A percentile compares a stretch with the other conserved stretches of the same genome.
Evolutionary conservation across 345 rosid species (phyloP).

Genomic region (Physaria fendleri): DNA sequence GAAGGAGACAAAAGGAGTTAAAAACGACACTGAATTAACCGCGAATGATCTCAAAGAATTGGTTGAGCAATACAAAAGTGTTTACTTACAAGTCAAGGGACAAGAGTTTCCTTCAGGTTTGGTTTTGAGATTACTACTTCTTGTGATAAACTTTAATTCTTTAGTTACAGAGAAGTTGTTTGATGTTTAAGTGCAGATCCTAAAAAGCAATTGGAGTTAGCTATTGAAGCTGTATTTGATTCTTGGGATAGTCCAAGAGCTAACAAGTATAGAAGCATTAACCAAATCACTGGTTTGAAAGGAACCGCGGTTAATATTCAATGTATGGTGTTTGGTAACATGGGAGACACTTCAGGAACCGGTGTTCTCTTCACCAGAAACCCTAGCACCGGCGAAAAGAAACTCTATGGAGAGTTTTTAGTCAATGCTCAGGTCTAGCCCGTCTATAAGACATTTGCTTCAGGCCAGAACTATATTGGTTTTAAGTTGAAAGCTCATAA

Average conservation of each 20-base stretch:
- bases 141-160: too few relatives aligned
- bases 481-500: not conserved
- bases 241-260: constrained; percentile 96
- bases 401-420: constrained; percentile 87
- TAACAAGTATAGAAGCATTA: constrained; percentile 74
- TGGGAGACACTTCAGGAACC: constrained; percentile 91
- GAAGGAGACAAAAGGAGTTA: constrained; percentile 59
- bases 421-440: constrained; percentile 81
- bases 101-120: constrained; percentile 82
- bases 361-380: constrained; percentile 95
- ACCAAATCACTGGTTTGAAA: constrained; percentile 76
- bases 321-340: constrained; percentile 93
- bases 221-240: constrained; percentile 76
- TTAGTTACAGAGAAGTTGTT: too few relatives aligned
- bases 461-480: too few relatives aligned
- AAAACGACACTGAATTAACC: constrained; percentile 62
- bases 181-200: too few relatives aligned
- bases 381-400: constrained; percentile 88
- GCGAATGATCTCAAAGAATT: constrained; percentile 77
- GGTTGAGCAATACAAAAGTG: constrained; percentile 77
- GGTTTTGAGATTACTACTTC: not conserved
- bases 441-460: too few relatives aligned
- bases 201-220: constrained; percentile 53
- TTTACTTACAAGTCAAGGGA: constrained; percentile 55
- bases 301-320: constrained; percentile 96